Evolutionary conservation across 257 asterid species (phyloP), one percentile per base, ranked within the genome.

Genomic region (Fraxinus quadrangulata): DNA sequence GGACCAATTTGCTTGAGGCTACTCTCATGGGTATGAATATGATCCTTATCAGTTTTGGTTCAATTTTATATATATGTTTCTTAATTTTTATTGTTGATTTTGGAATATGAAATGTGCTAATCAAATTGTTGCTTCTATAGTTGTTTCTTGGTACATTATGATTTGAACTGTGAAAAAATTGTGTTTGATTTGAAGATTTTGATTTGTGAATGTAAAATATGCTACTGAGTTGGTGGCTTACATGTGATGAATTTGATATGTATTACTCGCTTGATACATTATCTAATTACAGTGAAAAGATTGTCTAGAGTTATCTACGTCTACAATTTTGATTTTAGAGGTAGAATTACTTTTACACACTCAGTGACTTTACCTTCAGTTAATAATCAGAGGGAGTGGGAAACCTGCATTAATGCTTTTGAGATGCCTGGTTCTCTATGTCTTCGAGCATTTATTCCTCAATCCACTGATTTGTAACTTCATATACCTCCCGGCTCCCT

Each of bases 1-100:
- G 99, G 84, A 94, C 98, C 67, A 91, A 94, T 81, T 84, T 94
- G 90, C 88, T 94, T 0, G 97, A 94, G 86, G 99, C 99, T 70
- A 91, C 98, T 83, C 93, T 94, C n/a, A 94, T 94, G 97, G 97
- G 99, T 94, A 88, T 73, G 75, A 6, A 26, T 73, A 65, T 73
- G 74, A 9, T 75, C 69, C 34, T 63, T 9, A 24, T 63, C 69
- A 63, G 33, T 3, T 63, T 9, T 24, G 17, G 34, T 11, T 24
- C 69, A 56, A 19, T 56, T 7, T 56, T 26, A 63, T 63, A 61
- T 61, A 10, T 9, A 23, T 30, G n/a, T 56, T 63, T 63, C 34
- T 24, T 63, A 9, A 3, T 63, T 21, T 24, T 23, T 30, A 0
- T 24, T 24, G 31, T 63, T 23, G 34, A 34, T 26, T 23, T 63